Conservation (phyloP, 805 yeast genomes). For the Clavispora carvajalis region DNA sequence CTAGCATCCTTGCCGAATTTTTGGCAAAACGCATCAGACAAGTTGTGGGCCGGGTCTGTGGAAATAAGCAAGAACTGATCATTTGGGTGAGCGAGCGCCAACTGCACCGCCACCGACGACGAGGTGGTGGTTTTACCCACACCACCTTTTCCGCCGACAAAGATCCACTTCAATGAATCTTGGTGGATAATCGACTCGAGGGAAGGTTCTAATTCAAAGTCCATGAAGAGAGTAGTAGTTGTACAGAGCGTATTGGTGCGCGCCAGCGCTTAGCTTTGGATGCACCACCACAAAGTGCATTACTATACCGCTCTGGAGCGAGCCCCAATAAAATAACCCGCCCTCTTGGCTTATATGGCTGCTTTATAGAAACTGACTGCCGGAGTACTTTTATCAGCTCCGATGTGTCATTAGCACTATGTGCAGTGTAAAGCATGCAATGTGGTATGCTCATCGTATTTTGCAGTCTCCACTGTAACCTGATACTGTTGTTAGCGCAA, state of each 20-base stretch:
- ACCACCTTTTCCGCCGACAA: slow-evolving; percentile 99
- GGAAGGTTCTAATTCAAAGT: slow-evolving; percentile 65
- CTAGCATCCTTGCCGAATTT: slow-evolving; percentile 97
- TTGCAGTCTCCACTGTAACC: no score
- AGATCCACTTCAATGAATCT: slow-evolving; percentile 85
- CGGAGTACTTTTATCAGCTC: no score
- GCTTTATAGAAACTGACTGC: no score
- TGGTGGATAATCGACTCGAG: slow-evolving; percentile 58
- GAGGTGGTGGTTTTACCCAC: slow-evolving; percentile 99
- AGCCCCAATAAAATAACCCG: no score
- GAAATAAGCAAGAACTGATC: slow-evolving; percentile 86
- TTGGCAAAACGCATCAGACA: slow-evolving; percentile 97
- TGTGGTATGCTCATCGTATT: no score
- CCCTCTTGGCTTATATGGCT: no score
- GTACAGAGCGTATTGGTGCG: neutral
- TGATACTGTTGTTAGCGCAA: no score
- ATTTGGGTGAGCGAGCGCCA: slow-evolving; percentile 74
- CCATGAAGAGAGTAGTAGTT: slow-evolving; percentile 28
- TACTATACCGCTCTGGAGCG: neutral
- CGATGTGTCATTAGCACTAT: no score
- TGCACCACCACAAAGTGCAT: neutral
- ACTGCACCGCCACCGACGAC: slow-evolving; percentile 89
- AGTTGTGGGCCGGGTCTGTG: slow-evolving; percentile 97
- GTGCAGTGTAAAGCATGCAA: no score
- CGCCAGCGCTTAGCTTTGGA: neutral